A percentile compares a stretch with the other conserved stretches of the same genome.
phyloP scores from a whole-genome alignment of 1,139 yeast genomes.

The Geotrichum cucujoidarum region DNA sequence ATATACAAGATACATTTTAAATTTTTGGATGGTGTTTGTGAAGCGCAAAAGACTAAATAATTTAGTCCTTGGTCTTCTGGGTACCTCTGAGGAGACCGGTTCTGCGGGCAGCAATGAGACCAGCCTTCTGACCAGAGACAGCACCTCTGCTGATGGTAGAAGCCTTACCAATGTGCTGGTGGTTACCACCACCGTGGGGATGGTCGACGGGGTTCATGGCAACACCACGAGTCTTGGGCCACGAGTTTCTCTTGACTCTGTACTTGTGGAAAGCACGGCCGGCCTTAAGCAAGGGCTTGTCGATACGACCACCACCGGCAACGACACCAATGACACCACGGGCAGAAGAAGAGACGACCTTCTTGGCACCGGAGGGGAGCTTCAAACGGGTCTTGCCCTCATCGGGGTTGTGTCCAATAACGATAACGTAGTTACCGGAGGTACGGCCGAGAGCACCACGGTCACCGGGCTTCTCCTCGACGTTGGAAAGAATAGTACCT shows the following conservation, averaged over 20 bases:
- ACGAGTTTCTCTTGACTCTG: slow-evolving; percentile 98
- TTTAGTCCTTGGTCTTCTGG: slow-evolving; percentile 86
- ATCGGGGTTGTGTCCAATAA: slow-evolving; percentile 98
- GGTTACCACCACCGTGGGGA: slow-evolving; percentile 99
- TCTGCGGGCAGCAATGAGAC: slow-evolving; percentile 99
- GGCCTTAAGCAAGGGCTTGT: slow-evolving; percentile 98
- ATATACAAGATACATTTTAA: slow-evolving; percentile 1
- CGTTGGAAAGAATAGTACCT: slow-evolving; percentile 98
- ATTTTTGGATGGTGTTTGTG: too few species aligned
- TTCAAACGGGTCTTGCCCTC: slow-evolving; percentile 98
- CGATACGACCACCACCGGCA: slow-evolving; percentile 99
- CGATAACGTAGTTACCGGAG: slow-evolving; percentile 98
- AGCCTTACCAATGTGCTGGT: slow-evolving; percentile 99
- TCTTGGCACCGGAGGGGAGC: slow-evolving; percentile 98
- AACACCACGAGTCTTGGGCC: slow-evolving; percentile 99
- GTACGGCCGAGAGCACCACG: slow-evolving; percentile 99
- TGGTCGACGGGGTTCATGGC: slow-evolving; percentile 99
- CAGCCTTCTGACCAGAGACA: slow-evolving; percentile 99
- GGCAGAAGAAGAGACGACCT: slow-evolving; percentile 88
- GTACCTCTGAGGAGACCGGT: slow-evolving; percentile 99
- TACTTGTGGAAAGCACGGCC: slow-evolving; percentile 99
- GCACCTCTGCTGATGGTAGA: slow-evolving; percentile 99
- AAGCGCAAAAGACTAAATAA: background rate
- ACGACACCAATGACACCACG: slow-evolving; percentile 99
- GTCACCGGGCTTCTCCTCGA: slow-evolving; percentile 99